phyloP scores from a whole-genome alignment of 331 rosid species.

The Ulmus americana region DNA sequence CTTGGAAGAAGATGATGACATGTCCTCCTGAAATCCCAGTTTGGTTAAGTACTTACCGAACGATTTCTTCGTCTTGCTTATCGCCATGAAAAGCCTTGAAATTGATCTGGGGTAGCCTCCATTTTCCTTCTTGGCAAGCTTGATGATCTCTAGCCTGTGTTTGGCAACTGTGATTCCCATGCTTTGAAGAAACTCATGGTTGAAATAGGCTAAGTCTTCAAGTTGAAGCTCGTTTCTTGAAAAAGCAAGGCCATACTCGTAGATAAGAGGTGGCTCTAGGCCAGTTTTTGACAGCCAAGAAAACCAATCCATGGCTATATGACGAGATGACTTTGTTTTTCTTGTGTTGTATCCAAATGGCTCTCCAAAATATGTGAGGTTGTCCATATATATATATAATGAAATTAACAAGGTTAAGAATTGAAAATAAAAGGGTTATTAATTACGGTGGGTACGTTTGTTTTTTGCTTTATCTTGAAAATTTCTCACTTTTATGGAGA shows the following conservation, averaged over 20 bases:
- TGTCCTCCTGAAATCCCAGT: conserved; percentile 26
- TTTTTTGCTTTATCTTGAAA: not conserved
- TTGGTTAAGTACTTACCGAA: conserved; percentile 46
- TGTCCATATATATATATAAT: conserved; percentile 20
- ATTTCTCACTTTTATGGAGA: conserved; percentile 9
- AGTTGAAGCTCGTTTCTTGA: conserved; percentile 60
- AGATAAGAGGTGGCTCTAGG: conserved; percentile 57
- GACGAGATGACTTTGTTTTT: conserved; percentile 4
- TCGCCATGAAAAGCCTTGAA: conserved; percentile 36
- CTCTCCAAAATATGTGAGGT: conserved; percentile 23
- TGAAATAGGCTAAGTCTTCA: conserved; percentile 55
- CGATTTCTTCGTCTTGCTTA: conserved; percentile 41
- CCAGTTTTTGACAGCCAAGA: conserved; percentile 75
- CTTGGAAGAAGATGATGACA: not conserved
- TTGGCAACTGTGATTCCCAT: conserved; percentile 84
- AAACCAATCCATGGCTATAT: conserved; percentile 74
- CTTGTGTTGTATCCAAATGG: not conserved
- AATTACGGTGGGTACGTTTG: conserved; percentile 40
- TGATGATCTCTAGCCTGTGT: conserved; percentile 80
- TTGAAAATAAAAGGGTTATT: not conserved
- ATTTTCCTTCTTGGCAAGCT: conserved; percentile 48
- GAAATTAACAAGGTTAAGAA: conserved; percentile 28
- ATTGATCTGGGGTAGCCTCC: conserved; percentile 19
- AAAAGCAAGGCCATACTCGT: conserved; percentile 66
- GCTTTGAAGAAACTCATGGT: conserved; percentile 84